Percentiles rank a stretch among this genome's conserved stretches.
These are phyloP conservation scores for Paramecium tetraurelia DNA, from an alignment of 73 alveolate genomes.

Conservation along the genomic window DNA sequence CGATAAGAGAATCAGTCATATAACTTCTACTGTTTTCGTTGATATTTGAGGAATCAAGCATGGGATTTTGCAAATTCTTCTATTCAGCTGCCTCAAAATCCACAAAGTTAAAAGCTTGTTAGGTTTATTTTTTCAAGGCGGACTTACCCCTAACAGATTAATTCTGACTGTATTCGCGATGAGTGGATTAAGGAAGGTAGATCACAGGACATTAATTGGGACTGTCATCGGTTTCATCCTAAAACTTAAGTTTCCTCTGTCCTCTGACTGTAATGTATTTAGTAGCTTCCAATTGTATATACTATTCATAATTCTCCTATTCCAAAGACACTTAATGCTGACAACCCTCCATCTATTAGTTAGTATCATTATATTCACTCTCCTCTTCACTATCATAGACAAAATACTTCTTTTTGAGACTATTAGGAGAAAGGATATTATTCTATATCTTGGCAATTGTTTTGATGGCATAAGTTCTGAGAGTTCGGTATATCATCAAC, in stretches of 20 bases:
- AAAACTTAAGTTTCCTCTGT: neutral
- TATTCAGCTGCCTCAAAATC: neutral
- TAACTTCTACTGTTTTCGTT: neutral
- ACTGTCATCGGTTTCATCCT: neutral
- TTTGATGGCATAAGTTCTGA: neutral
- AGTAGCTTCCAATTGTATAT: neutral
- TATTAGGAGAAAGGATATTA: neutral
- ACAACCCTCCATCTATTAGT: neutral
- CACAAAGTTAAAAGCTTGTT: neutral
- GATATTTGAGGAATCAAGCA: neutral
- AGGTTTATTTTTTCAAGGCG: neutral
- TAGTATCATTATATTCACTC: neutral
- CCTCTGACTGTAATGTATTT: neutral
- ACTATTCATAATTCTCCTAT: neutral
- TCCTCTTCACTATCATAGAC: neutral
- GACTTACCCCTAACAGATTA: neutral
- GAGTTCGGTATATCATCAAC: neutral
- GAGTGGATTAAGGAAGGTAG: neutral
- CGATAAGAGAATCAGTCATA: neutral
- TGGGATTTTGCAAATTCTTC: neutral
- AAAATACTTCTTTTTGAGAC: neutral
- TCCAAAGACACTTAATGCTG: neutral
- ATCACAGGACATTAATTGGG: neutral
- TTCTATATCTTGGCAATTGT: neutral
- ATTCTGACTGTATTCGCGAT: neutral